Evolutionary conservation across 495 filamentous ascomycete species (phyloP).

Genomic region (Bacidia rubella): DNA sequence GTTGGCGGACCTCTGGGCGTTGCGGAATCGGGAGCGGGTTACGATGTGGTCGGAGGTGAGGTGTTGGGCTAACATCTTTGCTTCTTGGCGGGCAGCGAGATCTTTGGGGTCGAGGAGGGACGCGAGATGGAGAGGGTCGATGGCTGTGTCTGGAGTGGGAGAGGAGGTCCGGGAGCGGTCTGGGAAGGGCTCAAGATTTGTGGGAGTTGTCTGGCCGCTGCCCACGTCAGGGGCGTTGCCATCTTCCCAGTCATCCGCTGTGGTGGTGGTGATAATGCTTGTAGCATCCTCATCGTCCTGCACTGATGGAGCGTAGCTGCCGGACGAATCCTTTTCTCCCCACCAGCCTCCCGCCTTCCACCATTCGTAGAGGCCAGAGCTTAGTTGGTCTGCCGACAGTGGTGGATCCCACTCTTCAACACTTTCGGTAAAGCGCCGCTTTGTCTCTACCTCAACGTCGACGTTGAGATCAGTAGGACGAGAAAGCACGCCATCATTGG

Average conservation of each 20-base stretch:
- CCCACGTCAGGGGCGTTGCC: conserved; percentile 36
- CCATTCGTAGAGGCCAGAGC: conserved; percentile 62
- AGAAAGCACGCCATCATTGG: conserved; percentile 40
- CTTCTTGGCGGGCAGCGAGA: conserved; percentile 64
- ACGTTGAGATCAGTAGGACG: conserved; percentile 45
- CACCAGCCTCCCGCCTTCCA: conserved; percentile 71
- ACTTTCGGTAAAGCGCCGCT: conserved; percentile 34
- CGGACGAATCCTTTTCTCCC: conserved; percentile 64
- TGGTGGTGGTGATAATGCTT: conserved; percentile 55
- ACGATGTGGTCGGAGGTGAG: conserved; percentile 54
- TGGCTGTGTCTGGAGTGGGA: conserved; percentile 23
- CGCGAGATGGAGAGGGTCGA: conserved; percentile 59
- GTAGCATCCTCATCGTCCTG: conserved; percentile 51
- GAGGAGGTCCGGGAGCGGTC: conserved; percentile 7
- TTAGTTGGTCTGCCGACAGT: conserved; percentile 46
- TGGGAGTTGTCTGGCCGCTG: conserved; percentile 64
- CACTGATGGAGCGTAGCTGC: conserved; percentile 44
- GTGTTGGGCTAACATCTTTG: conserved; percentile 69
- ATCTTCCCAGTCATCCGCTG: conserved; percentile 44
- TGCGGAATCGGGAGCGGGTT: conserved; percentile 65
- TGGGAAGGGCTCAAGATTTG: conserved; percentile 35
- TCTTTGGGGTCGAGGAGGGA: conserved; percentile 72
- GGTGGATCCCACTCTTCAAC: conserved; percentile 20
- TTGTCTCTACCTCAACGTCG: conserved; percentile 67
- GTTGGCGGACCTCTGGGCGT: conserved; percentile 48